Evolutionary conservation across 2,329 filamentous ascomycete species (phyloP).

Genomic region (Cladosporium sp.): DNA sequence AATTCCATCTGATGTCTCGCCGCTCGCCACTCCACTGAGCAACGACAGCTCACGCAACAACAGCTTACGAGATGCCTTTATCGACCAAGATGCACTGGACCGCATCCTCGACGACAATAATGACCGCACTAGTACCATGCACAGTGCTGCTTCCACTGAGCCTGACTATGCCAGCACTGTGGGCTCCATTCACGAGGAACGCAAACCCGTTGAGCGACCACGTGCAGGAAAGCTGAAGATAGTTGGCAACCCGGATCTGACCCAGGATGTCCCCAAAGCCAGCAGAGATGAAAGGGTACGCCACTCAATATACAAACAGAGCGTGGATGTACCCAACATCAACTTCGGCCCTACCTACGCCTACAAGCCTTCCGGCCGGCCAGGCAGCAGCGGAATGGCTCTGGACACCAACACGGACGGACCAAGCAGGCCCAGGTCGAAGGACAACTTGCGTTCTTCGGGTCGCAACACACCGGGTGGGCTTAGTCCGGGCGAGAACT

Average conservation of each 20-base stretch:
- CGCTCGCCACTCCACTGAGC: constrained; percentile 7
- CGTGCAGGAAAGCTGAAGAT: constrained; percentile 79
- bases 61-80: constrained; percentile 34
- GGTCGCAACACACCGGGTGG: constrained; percentile 20
- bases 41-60: constrained; percentile 18
- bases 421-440: constrained; percentile 28
- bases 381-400: constrained; percentile 57
- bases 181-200: constrained; percentile 46
- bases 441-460: constrained; percentile 24
- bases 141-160: constrained; percentile 58
- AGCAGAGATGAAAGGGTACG: constrained; percentile 35
- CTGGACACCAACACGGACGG: constrained; percentile 37
- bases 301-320: constrained; percentile 36
- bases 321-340: constrained; percentile 67
- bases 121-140: constrained; percentile 34
- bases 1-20: background rate
- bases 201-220: constrained; percentile 60
- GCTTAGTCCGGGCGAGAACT: constrained; percentile 29
- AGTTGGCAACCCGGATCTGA: constrained; percentile 59
- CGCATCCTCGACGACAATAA: constrained; percentile 36
- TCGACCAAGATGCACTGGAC: constrained; percentile 48
- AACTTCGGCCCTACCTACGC: constrained; percentile 86
- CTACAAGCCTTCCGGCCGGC: constrained; percentile 58
- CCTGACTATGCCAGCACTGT: constrained; percentile 76
- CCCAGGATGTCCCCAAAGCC: constrained; percentile 44